Conservation (phyloP, 768 basidiomycete genomes). For the Heimioporus sp. region DNA sequence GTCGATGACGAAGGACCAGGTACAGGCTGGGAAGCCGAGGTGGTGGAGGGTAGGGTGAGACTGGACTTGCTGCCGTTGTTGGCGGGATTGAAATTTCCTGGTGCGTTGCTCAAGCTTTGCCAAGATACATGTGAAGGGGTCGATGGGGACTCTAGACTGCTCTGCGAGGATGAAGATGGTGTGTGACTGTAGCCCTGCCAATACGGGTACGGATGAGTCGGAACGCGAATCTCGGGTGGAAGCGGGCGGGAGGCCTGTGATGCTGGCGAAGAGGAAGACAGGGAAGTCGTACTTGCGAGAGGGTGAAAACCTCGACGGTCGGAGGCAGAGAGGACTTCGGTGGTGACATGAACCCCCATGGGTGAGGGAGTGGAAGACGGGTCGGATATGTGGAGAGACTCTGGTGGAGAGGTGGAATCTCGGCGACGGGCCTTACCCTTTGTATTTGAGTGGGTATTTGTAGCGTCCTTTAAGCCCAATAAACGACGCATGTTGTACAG, state of each 20-base stretch:
- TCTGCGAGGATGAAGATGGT: slow-evolving; percentile 29
- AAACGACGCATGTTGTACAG: slow-evolving; percentile 29
- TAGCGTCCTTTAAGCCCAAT: slow-evolving; percentile 26
- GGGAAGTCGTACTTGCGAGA: slow-evolving; percentile 17
- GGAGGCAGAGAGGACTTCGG: slow-evolving; percentile 25
- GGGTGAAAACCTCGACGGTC: slow-evolving; percentile 16
- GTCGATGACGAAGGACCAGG: slow-evolving; percentile 11
- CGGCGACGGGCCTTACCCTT: slow-evolving; percentile 27
- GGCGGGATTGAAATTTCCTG: slow-evolving; percentile 6
- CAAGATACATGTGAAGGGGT: slow-evolving; percentile 42
- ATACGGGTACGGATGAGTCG: slow-evolving; percentile 33
- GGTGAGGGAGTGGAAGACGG: slow-evolving; percentile 1
- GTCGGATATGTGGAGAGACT: slow-evolving; percentile 1
- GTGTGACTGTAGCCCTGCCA: slow-evolving; percentile 32
- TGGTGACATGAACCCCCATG: slow-evolving; percentile 29
- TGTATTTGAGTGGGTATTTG: slow-evolving; percentile 3
- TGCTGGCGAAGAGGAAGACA: slow-evolving; percentile 17
- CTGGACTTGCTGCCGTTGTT: slow-evolving; percentile 6
- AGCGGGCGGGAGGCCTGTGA: slow-evolving; percentile 19
- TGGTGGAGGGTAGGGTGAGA: background rate
- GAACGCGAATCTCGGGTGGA: slow-evolving; percentile 33
- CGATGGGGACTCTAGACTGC: slow-evolving; percentile 30
- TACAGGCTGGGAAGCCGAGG: background rate
- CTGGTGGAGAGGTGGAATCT: slow-evolving; percentile 4
- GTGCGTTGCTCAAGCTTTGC: slow-evolving; percentile 21